phyloP scores from a whole-genome alignment of 108 stramenopile species.

The Heterococcus sp. region DNA sequence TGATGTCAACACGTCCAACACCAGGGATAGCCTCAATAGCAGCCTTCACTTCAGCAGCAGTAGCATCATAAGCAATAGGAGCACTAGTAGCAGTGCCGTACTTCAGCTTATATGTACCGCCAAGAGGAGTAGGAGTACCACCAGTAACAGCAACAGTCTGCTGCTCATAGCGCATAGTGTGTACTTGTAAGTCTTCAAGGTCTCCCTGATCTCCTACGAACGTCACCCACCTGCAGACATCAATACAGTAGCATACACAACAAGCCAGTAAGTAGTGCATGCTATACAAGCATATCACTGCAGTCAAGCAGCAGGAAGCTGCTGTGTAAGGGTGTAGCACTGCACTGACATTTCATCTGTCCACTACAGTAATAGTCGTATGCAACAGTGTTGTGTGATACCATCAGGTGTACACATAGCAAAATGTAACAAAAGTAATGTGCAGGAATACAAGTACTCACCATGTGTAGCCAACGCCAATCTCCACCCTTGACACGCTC shows the following conservation, averaged over 20 bases:
- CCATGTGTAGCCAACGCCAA: slow-evolving; percentile 5
- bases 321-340: no score
- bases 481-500: slow-evolving; percentile 40
- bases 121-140: slow-evolving; percentile 73
- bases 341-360: no score
- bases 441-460: no score
- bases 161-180: slow-evolving; percentile 50
- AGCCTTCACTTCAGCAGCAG: slow-evolving; percentile 24
- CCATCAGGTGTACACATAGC: no score
- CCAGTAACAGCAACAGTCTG: slow-evolving; percentile 63
- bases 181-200: slow-evolving; percentile 59
- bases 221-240: slow-evolving; percentile 72
- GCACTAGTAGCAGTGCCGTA: slow-evolving; percentile 18
- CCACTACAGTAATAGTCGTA: no score
- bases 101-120: slow-evolving; percentile 63
- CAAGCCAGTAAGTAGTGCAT: no score
- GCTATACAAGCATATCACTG: no score
- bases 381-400: no score
- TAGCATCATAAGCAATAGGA: slow-evolving; percentile 24
- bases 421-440: no score
- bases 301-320: no score
- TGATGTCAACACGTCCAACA: slow-evolving; percentile 25
- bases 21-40: slow-evolving; percentile 43
- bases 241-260: no score
- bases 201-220: slow-evolving; percentile 71